A percentile compares a stretch with the other conserved stretches of the same genome.
Conservation (phyloP, 805 yeast species). For the Saccharomycopsis vini region DNA sequence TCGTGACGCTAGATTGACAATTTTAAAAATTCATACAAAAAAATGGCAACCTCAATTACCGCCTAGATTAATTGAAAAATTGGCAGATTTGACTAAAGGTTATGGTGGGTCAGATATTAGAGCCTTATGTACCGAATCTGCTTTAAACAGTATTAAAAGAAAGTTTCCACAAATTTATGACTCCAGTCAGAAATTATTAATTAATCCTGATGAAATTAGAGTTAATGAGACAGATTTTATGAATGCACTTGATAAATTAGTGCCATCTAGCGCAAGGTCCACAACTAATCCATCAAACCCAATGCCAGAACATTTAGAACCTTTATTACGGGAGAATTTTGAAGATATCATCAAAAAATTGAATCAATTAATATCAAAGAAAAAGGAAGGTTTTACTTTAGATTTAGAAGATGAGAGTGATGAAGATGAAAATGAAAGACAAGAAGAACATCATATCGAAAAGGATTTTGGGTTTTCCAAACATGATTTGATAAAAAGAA, state of each 20-base stretch:
- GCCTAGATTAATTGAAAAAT: conserved; percentile 45
- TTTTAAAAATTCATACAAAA: conserved; percentile 75
- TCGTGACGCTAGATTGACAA: conserved; percentile 64
- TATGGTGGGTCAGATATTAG: conserved; percentile 97
- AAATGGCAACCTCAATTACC: conserved; percentile 78
- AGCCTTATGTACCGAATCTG: conserved; percentile 93
- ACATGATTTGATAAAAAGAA: conserved; percentile 47
- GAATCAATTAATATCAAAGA: conserved; percentile 51
- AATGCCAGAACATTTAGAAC: conserved; percentile 61
- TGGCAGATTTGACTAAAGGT: conserved; percentile 83
- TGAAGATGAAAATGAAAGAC: conserved; percentile 17
- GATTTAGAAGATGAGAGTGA: conserved; percentile 21
- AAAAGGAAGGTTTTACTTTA: conserved; percentile 28
- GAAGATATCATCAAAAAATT: conserved; percentile 38
- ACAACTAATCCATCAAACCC: conserved; percentile 68
- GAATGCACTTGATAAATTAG: conserved; percentile 73
- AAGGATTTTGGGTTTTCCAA: conserved; percentile 58
- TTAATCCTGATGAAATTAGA: conserved; percentile 61
- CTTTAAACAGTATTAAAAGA: conserved; percentile 83
- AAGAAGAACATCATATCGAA: conserved; percentile 24
- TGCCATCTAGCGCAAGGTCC: conserved; percentile 89
- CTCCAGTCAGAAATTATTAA: conserved; percentile 59
- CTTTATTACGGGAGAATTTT: conserved; percentile 50
- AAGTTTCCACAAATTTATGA: conserved; percentile 87
- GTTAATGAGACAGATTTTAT: conserved; percentile 81